Evolutionary conservation across 805 yeast species (phyloP), one percentile per base, ranked within the genome.

Genomic region (Lipomyces anomalus): DNA sequence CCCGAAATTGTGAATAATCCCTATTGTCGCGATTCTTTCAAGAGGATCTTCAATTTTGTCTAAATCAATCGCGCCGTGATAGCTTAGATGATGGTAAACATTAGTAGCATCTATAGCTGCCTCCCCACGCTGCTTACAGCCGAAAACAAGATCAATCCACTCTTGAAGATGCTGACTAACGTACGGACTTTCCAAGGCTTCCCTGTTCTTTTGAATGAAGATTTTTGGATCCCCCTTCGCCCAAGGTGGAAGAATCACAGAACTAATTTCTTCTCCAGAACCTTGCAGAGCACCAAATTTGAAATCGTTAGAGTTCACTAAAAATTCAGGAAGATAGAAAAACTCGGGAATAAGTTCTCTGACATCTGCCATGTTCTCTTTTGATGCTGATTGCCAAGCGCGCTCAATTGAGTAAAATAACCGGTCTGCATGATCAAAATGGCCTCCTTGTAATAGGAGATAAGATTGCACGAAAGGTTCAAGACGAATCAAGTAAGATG

Each of bases 1-100:
- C 0, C 96, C 96, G 70, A 87, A 87, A 63, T 87, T 87, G 60
- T 88, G 92, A 42, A 87, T 87, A 56, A 84, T 83, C 1, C 95
- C 89, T 20, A 86, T 82, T 2, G 83, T 72, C 1, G 95, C 90
- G 32, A 79, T 70, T 52, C 80, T 73, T 62, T 87, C 95, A 50
- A 74, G 71, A 30, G 79, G 86, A 59, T 86, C 89, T 48, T 76
- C 71, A 46, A 87, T 81, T 20, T 71, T 72, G 50, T 85, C 95
- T 43, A 87, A 66, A 60, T 87, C 79, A 17, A 84, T 80, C 0
- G 89, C 85, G 1, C 95, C 95, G 43, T 82, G 82, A 59, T 87
- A 87, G 45, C 95, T 84, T 52, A 84, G 69, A 61, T 81, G 84
- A 63, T 86, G 92, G 64, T 85, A 87, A 2, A 87, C 90, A 61